Evolutionary conservation across 1,284 basidiomycete genomes (phyloP), one percentile per base, ranked within the genome.

Genomic region (Schizophyllum amplum): DNA sequence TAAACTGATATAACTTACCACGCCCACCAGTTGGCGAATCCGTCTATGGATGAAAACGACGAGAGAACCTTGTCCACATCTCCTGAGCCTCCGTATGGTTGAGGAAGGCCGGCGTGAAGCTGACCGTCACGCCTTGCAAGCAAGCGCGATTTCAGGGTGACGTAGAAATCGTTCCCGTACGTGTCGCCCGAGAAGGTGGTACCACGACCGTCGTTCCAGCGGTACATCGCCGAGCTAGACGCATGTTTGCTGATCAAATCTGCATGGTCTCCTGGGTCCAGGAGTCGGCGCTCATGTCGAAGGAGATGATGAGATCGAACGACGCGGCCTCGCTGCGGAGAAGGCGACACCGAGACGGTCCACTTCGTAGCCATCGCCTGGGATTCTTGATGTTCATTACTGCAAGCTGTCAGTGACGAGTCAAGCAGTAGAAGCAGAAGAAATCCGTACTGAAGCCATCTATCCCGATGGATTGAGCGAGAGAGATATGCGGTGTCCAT

Each of bases 21-120:
- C 9, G 69, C 69, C 70, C 70, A 72, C 70, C 70, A 72, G 51
- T 72, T 71, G 58, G 70, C 68, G 60, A 71, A 72, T 9, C 70
- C 70, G 55, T 71, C 69, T 23, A 71, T 66, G 22, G 66, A 67
- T 5, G 70, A 57, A 54, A 68, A 72, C 13, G 42, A 64, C 17
- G 57, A 62, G n/a, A 69, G 54, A 22, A 71, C 48, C 42, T 55
- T 51, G 47, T 57, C 57, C 5, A 68, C 66, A 2, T 57, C 54
- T 17, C 53, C 51, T 1, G 68, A 68, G 48, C 69, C 69, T 24
- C 69, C 59, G 55, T 64, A 71, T 55, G 63, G 23, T 64, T 70
- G 57, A 71, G 70, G 1, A n/a, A n/a, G n/a, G 69, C 71, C 1
- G 70, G 70, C 1, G 70, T 68, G 27, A 72, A 57, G 13, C 60